Conservation (phyloP, 805 yeast genomes). For the Candida ovalis region DNA sequence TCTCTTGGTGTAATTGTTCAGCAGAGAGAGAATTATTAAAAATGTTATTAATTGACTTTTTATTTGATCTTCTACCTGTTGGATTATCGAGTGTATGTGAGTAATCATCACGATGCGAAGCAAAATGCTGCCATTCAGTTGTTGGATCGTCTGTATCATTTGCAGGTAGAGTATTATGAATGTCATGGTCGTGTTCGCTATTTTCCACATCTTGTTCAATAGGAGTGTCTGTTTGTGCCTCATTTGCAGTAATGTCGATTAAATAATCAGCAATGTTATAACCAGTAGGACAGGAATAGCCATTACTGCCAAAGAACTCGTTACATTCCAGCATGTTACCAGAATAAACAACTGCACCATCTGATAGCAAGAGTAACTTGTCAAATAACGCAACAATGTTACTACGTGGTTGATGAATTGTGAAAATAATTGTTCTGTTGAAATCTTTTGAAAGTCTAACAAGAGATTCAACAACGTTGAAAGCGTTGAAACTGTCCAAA, state of each 20-base stretch:
- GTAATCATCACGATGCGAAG: constrained; percentile 73
- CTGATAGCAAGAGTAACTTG: constrained; percentile 71
- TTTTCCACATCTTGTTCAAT: constrained; percentile 13
- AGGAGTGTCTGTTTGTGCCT: neutral
- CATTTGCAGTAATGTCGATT: constrained; percentile 79
- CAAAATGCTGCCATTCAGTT: constrained; percentile 83
- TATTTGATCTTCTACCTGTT: constrained; percentile 4
- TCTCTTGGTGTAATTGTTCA: constrained; percentile 38
- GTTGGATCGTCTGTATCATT: constrained; percentile 49
- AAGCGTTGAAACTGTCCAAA: constrained; percentile 88
- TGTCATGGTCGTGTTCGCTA: constrained; percentile 21
- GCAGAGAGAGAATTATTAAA: constrained; percentile 35
- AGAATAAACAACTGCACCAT: constrained; percentile 82
- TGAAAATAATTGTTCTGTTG: constrained; percentile 83
- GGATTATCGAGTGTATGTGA: constrained; percentile 23
- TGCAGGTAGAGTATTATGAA: constrained; percentile 27
- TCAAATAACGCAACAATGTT: constrained; percentile 92
- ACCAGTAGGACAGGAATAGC: constrained; percentile 81
- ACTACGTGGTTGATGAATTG: constrained; percentile 96
- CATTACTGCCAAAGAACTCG: constrained; percentile 70
- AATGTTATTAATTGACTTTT: constrained; percentile 12
- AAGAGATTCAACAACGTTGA: constrained; percentile 81
- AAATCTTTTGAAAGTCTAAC: constrained; percentile 75
- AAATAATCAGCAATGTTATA: constrained; percentile 92
- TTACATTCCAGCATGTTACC: constrained; percentile 77